Percentiles rank a stretch among this genome's conserved stretches.
Evolutionary conservation across 2,329 filamentous ascomycete genomes (phyloP).

Genomic region (Colletotrichum chlorophyti): DNA sequence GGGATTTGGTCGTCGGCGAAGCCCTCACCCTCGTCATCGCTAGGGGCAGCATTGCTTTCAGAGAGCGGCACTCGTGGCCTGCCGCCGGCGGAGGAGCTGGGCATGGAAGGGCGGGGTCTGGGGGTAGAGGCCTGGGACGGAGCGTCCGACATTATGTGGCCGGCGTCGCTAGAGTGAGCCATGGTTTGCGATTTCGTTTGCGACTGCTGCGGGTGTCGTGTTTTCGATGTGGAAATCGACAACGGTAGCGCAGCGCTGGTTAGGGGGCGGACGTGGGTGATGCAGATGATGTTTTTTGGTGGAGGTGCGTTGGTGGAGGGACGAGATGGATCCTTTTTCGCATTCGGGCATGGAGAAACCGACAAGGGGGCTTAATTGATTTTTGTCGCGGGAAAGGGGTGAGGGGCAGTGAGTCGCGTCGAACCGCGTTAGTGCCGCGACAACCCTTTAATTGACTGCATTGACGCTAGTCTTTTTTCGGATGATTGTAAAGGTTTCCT

Average conservation of each 20-base stretch:
- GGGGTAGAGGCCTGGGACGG: slow-evolving; percentile 52
- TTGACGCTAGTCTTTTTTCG: slow-evolving; percentile 23
- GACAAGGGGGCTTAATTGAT: slow-evolving; percentile 26
- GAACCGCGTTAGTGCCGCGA: slow-evolving; percentile 36
- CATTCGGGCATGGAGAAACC: slow-evolving; percentile 17
- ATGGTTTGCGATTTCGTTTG: slow-evolving; percentile 39
- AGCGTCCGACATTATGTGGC: slow-evolving; percentile 64
- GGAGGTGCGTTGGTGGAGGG: slow-evolving; percentile 28
- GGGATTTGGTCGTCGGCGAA: slow-evolving; percentile 72
- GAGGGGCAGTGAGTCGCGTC: slow-evolving; percentile 35
- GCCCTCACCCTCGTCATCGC: slow-evolving; percentile 67
- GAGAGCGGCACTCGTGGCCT: slow-evolving; percentile 67
- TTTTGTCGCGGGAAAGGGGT: slow-evolving; percentile 33
- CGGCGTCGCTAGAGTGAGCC: slow-evolving; percentile 63
- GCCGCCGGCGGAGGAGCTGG: slow-evolving; percentile 58
- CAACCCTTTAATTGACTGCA: slow-evolving; percentile 50
- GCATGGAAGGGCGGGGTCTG: slow-evolving; percentile 47
- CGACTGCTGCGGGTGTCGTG: neutral
- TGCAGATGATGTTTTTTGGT: slow-evolving; percentile 23
- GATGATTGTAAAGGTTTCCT: neutral
- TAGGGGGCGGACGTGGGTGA: slow-evolving; percentile 5
- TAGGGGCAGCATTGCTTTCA: slow-evolving; percentile 65
- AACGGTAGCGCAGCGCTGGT: slow-evolving; percentile 3
- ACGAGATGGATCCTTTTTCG: slow-evolving; percentile 26
- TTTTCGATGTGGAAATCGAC: neutral